Evolutionary conservation across 1,284 basidiomycete species (phyloP), one percentile per base, ranked within the genome.

Genomic region (Phenoliferia sp.): DNA sequence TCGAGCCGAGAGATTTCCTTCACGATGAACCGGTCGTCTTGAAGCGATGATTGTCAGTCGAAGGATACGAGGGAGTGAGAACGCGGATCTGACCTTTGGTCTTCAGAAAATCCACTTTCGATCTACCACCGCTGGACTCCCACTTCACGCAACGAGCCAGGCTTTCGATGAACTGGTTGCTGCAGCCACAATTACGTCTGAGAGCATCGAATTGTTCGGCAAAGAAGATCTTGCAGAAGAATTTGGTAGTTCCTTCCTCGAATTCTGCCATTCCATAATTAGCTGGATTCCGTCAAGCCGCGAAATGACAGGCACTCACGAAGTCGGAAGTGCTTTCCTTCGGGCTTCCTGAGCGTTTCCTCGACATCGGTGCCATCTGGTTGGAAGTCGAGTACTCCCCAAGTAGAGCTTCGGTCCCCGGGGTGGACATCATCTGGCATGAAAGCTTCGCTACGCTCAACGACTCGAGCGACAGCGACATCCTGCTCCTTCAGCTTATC

Each of bases 11-110:
- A 96, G 35, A 99, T 86, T 77, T 97, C 95, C 78, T 99, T 99
- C 59, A 96, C 92, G 73, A 99, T 94, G 82, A 99, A 95, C 4
- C 96, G 92, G 78, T 98, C 94, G 78, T 99, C 96, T 92, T n/a
- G 74, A 50, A 31, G n/a, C 31, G 33, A 44, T 2, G n/a, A 34
- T 3, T 32, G 29, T 19, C 44, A 10, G 10, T 19, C 64, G 10
- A 50, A 28, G 0, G 59, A n/a, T 58, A 16, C 31, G n/a, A 19
- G 26, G 59, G 50, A 33, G 55, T 16, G 26, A 52, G 36, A 19
- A 55, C 10, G 64, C 17, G 50, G 10, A 3, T 74, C 80, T 66
- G 72, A 92, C 93, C 93, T 82, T 88, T 84, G 15, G 93, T 96
- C 81, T 98, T 99, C 74, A 99, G 81, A 80, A 99, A 99, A 0